Conservation (phyloP, 1,284 basidiomycete genomes). For the Ustilago hordei region DNA sequence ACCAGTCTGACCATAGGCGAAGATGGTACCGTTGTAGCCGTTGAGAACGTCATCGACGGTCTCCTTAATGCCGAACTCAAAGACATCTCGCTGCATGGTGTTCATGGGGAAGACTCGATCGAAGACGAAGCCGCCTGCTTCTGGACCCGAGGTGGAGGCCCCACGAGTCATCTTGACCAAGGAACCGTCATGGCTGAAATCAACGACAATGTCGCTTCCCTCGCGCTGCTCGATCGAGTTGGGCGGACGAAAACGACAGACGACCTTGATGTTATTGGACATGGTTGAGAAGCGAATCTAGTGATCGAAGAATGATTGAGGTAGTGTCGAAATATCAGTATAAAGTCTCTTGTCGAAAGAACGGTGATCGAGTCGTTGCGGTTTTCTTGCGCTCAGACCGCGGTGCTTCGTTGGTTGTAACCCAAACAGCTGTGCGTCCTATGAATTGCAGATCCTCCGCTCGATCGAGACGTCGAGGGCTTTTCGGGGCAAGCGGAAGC, state of each 20-base stretch:
- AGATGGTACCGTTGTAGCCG: slow-evolving; percentile 90
- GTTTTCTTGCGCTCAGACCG: background rate
- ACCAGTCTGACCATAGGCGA: slow-evolving; percentile 97
- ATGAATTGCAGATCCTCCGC: background rate
- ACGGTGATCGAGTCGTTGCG: background rate
- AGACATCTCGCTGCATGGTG: slow-evolving; percentile 92
- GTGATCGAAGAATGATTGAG: background rate
- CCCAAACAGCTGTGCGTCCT: background rate
- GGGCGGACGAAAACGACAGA: slow-evolving; percentile 82
- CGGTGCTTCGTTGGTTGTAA: background rate
- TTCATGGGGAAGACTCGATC: slow-evolving; percentile 95
- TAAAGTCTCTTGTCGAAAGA: no score
- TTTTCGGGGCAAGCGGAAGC: background rate
- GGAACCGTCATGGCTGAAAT: slow-evolving; percentile 84
- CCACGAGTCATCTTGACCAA: slow-evolving; percentile 76
- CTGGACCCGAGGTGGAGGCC: slow-evolving; percentile 69
- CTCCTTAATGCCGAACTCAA: slow-evolving; percentile 98
- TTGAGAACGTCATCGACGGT: slow-evolving; percentile 83
- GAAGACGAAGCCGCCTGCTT: slow-evolving; percentile 91
- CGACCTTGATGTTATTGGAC: slow-evolving; percentile 67
- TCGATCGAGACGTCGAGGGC: background rate
- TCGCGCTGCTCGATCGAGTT: slow-evolving; percentile 92
- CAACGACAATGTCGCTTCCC: slow-evolving; percentile 87
- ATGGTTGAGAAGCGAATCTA: slow-evolving; percentile 20
- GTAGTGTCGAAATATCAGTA: background rate